A percentile compares a stretch with the other conserved stretches of the same genome.
Conservation (phyloP, 805 yeast species). For the Ogataea trehalophila region DNA sequence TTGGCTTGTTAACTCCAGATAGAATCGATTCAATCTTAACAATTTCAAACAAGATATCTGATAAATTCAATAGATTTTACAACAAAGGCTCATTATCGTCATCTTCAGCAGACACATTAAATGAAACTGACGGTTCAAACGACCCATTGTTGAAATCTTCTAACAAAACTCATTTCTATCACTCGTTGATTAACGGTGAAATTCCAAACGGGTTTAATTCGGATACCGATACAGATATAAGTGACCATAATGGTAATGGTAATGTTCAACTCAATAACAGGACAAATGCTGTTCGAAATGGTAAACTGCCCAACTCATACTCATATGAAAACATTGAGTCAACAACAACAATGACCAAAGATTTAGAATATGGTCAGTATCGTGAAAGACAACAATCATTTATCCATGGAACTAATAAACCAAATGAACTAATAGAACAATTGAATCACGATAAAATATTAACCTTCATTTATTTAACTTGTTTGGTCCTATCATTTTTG, state of each 20-base stretch:
- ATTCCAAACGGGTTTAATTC: conserved; percentile 2
- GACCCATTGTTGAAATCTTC: neutral
- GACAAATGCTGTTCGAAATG: too few relatives aligned
- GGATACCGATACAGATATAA: conserved; percentile 16
- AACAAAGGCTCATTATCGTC: neutral
- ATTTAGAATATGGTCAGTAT: neutral
- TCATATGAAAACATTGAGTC: too few relatives aligned
- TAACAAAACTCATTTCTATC: conserved; percentile 5
- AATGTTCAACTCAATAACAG: too few relatives aligned
- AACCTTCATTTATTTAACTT: conserved; percentile 38
- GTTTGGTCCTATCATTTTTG: conserved; percentile 36
- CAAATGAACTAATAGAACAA: conserved; percentile 16
- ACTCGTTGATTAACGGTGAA: conserved; percentile 6
- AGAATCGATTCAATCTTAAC: conserved; percentile 21
- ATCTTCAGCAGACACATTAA: conserved; percentile 1
- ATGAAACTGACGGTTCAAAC: neutral
- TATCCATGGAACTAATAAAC: conserved; percentile 7
- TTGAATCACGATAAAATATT: conserved; percentile 39
- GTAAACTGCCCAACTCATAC: too few relatives aligned
- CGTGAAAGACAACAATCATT: conserved; percentile 8
- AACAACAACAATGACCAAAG: neutral
- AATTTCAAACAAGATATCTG: conserved; percentile 18
- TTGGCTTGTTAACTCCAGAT: conserved; percentile 18
- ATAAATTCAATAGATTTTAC: conserved; percentile 1
- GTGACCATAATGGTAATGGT: conserved; percentile 4